A percentile compares a stretch with the other conserved stretches of the same genome.
phyloP scores from a whole-genome alignment of 2,329 filamentous ascomycete genomes.

The Diaporthe citri region DNA sequence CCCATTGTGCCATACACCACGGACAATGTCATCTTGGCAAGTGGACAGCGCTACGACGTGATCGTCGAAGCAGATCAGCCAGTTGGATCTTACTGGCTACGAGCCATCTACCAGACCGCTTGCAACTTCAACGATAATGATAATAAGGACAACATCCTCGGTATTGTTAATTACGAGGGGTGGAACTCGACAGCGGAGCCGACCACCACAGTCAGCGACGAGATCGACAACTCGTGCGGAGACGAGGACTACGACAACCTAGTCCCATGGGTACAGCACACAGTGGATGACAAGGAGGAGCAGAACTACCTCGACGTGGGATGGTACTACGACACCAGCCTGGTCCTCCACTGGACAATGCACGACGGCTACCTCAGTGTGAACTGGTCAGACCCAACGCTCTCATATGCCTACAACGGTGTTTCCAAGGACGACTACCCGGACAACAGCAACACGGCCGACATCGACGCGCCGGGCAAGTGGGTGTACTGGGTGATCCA shows the following conservation, averaged over 20 bases:
- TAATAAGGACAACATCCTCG: constrained; percentile 40
- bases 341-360: constrained; percentile 40
- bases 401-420: constrained; percentile 14
- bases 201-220: constrained; percentile 26
- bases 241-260: constrained; percentile 45
- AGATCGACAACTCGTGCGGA: constrained; percentile 40
- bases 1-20: constrained; percentile 67
- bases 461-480: constrained; percentile 2
- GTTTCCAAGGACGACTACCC: constrained; percentile 1
- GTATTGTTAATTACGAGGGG: constrained; percentile 45
- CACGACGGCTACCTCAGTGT: constrained; percentile 24
- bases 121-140: constrained; percentile 39
- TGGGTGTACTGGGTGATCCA: constrained; percentile 34
- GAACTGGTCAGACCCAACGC: constrained; percentile 21
- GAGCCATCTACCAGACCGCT: constrained; percentile 39
- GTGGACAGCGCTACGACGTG: constrained; percentile 51
- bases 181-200: constrained; percentile 32
- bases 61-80: constrained; percentile 34
- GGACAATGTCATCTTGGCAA: constrained; percentile 56
- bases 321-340: constrained; percentile 27
- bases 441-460: constrained; percentile 15
- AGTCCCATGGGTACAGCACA: constrained; percentile 41
- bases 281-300: constrained; percentile 12
- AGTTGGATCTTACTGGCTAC: constrained; percentile 43
- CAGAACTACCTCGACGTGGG: constrained; percentile 14